Percentiles rank a stretch among this genome's conserved stretches.
Conservation (phyloP, 2,329 filamentous ascomycete species). For the Metarhizium guizhouense region DNA sequence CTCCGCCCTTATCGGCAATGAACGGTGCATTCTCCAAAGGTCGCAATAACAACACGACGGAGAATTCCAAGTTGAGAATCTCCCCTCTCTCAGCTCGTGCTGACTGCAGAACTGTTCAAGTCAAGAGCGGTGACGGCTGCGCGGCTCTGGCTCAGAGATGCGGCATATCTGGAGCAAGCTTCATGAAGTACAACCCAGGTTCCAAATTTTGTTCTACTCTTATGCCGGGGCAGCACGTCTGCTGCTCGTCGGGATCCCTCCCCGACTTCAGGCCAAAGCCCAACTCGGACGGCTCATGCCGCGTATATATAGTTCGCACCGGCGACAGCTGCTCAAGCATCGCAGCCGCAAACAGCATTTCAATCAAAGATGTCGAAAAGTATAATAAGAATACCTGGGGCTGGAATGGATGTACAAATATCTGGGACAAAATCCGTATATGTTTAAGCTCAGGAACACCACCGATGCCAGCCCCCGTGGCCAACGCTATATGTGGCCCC, state of each 20-base stretch:
- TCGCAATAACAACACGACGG: not conserved
- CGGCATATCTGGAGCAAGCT: slow-evolving; percentile 13
- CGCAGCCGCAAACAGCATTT: slow-evolving; percentile 7
- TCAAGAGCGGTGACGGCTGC: slow-evolving; percentile 15
- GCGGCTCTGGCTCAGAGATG: slow-evolving; percentile 15
- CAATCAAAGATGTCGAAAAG: not conserved
- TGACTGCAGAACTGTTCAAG: not conserved
- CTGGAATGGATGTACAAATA: not conserved
- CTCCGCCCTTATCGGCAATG: slow-evolving; percentile 8
- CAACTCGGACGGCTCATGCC: slow-evolving; percentile 19
- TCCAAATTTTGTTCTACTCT: slow-evolving; percentile 18
- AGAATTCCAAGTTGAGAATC: not conserved
- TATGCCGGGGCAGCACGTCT: slow-evolving; percentile 16
- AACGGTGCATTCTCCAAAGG: not conserved
- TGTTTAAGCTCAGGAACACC: slow-evolving; percentile 7
- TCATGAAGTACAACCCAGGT: slow-evolving; percentile 17
- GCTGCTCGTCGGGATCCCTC: slow-evolving; percentile 19
- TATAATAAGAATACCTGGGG: not conserved
- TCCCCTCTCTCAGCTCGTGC: not conserved
- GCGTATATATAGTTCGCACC: slow-evolving; percentile 13
- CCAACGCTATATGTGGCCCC: slow-evolving; percentile 31
- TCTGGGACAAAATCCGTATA: not conserved
- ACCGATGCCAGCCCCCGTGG: slow-evolving; percentile 14
- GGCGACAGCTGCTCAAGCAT: slow-evolving; percentile 20
- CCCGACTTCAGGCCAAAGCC: slow-evolving; percentile 19